Conservation (phyloP, 176 grass and related monocot genomes). For the Chrysopogon serrulatus region DNA sequence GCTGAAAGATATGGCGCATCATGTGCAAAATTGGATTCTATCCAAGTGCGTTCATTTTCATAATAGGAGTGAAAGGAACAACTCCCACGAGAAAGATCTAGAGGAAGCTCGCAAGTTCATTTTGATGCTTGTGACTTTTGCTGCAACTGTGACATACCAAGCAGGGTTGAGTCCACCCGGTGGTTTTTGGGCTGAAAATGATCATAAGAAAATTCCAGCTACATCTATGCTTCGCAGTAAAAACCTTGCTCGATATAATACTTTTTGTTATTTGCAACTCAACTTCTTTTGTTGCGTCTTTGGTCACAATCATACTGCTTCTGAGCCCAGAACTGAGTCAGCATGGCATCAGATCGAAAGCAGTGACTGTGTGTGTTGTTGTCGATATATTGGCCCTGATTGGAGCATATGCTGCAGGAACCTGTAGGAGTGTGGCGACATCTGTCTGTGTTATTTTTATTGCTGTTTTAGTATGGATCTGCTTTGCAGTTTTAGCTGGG, state of each 20-base stretch:
- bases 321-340: constrained; percentile 33
- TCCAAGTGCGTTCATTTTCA: not conserved
- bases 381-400: constrained; percentile 12
- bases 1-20: not conserved
- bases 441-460: constrained; percentile 19
- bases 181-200: constrained; percentile 51
- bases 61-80: not conserved
- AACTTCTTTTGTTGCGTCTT: constrained; percentile 46
- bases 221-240: constrained; percentile 27
- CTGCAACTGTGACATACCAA: constrained; percentile 46
- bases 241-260: not conserved
- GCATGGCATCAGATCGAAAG: constrained; percentile 36
- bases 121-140: constrained; percentile 36
- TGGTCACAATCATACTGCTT: constrained; percentile 48
- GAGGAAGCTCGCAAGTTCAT: constrained; percentile 44
- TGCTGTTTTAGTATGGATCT: constrained; percentile 12
- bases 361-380: constrained; percentile 27
- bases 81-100: not conserved
- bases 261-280: constrained; percentile 36
- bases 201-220: not conserved
- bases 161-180: constrained; percentile 41
- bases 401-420: constrained; percentile 38
- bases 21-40: not conserved
- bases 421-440: not conserved
- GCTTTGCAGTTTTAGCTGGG: not conserved